phyloP scores from a whole-genome alignment of 2,329 filamentous ascomycete genomes.

The Canariomyces notabilis region DNA sequence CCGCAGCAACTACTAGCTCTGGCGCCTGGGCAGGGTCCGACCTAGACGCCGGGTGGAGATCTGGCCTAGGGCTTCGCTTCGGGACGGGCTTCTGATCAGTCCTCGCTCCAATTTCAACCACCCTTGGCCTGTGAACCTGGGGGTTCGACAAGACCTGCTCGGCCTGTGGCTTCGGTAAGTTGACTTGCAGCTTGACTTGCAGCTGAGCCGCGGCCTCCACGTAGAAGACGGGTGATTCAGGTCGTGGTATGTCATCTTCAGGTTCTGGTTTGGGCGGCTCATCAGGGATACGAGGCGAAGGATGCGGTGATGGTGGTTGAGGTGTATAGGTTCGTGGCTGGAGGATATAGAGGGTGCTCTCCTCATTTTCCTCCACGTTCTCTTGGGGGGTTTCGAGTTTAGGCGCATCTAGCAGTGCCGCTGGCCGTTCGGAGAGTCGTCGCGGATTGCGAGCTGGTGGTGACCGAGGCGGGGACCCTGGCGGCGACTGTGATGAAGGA shows the following conservation, averaged over 20 bases:
- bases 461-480: neutral
- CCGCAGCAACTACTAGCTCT: conserved; percentile 10
- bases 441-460: conserved; percentile 24
- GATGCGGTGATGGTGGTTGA: conserved; percentile 41
- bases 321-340: conserved; percentile 57
- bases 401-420: conserved; percentile 11
- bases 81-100: conserved; percentile 3
- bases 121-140: conserved; percentile 15
- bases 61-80: conserved; percentile 1
- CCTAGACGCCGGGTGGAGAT: neutral
- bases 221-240: conserved; percentile 8
- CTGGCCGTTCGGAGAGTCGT: conserved; percentile 21
- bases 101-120: conserved; percentile 22
- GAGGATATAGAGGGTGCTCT: conserved; percentile 46
- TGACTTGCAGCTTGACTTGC: conserved; percentile 11
- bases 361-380: conserved; percentile 27
- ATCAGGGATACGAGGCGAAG: conserved; percentile 41
- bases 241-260: neutral
- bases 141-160: conserved; percentile 15
- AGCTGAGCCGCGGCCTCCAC: conserved; percentile 12
- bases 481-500: conserved; percentile 6
- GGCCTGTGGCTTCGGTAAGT: conserved; percentile 10
- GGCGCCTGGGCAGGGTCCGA: conserved; percentile 15
- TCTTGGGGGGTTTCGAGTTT: conserved; percentile 13
- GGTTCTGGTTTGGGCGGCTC: conserved; percentile 6